Conservation (phyloP, 352 stramenopile genomes). For the Globisporangium cederbergense region DNA sequence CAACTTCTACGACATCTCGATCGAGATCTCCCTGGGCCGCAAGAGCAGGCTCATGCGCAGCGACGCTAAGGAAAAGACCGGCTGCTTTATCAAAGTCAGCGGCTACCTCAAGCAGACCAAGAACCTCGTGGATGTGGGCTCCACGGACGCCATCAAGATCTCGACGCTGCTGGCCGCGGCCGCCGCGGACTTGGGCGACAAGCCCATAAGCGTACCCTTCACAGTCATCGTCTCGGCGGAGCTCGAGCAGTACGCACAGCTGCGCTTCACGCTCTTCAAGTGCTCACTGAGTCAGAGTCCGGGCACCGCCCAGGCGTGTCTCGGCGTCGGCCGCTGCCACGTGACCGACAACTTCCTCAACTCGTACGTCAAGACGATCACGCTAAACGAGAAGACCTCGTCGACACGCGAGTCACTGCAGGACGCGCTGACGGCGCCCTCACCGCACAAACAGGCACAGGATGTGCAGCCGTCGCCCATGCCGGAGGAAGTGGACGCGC, state of each 20-base stretch:
- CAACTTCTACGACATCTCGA: slow-evolving; percentile 42
- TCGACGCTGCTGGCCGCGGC: slow-evolving; percentile 37
- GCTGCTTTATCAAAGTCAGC: slow-evolving; percentile 53
- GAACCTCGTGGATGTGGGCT: slow-evolving; percentile 46
- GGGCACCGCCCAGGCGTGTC: slow-evolving; percentile 34
- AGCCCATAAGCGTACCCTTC: slow-evolving; percentile 45
- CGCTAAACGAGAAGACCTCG: slow-evolving; percentile 40
- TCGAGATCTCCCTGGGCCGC: slow-evolving; percentile 53
- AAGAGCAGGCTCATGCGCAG: slow-evolving; percentile 46
- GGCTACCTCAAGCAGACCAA: slow-evolving; percentile 44
- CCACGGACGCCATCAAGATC: slow-evolving; percentile 59
- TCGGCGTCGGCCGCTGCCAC: slow-evolving; percentile 51
- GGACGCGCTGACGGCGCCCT: slow-evolving; percentile 14
- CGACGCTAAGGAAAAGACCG: slow-evolving; percentile 41
- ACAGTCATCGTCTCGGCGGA: slow-evolving; percentile 51
- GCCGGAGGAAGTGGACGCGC: slow-evolving; percentile 12
- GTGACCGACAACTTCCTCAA: slow-evolving; percentile 52
- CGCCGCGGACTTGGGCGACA: slow-evolving; percentile 12
- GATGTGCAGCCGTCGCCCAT: neutral
- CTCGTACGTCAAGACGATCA: slow-evolving; percentile 37
- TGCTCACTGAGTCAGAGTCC: slow-evolving; percentile 41
- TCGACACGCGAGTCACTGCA: slow-evolving; percentile 32
- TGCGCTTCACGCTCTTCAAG: slow-evolving; percentile 66
- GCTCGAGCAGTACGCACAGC: slow-evolving; percentile 54
- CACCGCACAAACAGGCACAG: slow-evolving; percentile 13